These are phyloP conservation scores for Lodderomyces beijingensis DNA, from an alignment of 1,139 yeast species.

Conservation along the genomic window DNA sequence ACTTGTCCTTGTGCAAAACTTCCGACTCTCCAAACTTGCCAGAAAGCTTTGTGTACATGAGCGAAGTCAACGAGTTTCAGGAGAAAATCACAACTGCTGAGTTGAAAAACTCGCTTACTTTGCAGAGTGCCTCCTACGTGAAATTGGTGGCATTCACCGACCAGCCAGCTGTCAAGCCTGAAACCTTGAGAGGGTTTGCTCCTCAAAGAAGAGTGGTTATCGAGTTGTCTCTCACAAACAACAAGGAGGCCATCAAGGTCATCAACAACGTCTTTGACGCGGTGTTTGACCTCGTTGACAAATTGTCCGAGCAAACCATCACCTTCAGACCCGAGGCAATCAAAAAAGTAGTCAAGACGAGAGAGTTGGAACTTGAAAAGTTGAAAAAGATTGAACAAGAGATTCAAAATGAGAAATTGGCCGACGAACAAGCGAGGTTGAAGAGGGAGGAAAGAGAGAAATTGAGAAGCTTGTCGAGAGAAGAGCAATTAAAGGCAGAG, in stretches of 20 bases:
- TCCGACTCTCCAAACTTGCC: conserved; percentile 70
- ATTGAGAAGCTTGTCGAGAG: conserved; percentile 56
- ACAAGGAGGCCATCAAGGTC: conserved; percentile 42
- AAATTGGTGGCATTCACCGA: conserved; percentile 79
- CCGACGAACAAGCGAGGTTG: conserved; percentile 64
- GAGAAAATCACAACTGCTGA: conserved; percentile 52
- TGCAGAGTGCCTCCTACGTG: conserved; percentile 52
- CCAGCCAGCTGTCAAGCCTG: conserved; percentile 69
- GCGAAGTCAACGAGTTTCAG: conserved; percentile 80
- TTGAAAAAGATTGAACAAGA: conserved; percentile 57
- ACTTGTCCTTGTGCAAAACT: conserved; percentile 79
- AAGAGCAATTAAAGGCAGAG: conserved; percentile 71
- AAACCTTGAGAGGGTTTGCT: conserved; percentile 42
- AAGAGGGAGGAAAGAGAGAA: conserved; percentile 58
- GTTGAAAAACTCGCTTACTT: conserved; percentile 46
- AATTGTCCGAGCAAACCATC: conserved; percentile 40
- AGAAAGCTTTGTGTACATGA: conserved; percentile 76
- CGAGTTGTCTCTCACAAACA: conserved; percentile 45
- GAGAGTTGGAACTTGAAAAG: conserved; percentile 67
- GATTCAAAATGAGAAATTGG: conserved; percentile 61
- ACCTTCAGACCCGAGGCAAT: conserved; percentile 63
- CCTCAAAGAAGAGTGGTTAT: conserved; percentile 56
- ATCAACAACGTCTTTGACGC: conserved; percentile 48
- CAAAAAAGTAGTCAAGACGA: conserved; percentile 67
- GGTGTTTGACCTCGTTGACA: conserved; percentile 51